Evolutionary conservation across 768 basidiomycete species (phyloP), one percentile per base, ranked within the genome.

Genomic region (Tricholomella constricta): DNA sequence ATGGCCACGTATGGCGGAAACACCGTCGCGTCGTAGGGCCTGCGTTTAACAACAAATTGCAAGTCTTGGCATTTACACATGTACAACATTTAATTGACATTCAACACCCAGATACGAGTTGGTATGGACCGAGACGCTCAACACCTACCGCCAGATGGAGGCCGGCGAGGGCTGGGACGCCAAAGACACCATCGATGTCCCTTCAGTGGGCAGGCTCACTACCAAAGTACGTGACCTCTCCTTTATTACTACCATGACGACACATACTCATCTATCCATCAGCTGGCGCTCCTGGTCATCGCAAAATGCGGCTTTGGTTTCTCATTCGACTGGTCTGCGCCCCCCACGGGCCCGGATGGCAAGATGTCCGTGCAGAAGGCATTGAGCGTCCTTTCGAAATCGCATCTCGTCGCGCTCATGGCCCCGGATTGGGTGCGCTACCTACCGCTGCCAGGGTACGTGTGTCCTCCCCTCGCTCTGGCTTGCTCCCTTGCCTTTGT

Each of bases 221-320:
- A 40, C 27, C 23, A 49, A 49, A 27, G 48, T 49, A 8, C 25
- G 22, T 26, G 20, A 14, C 17, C 22, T n/a, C 11, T 63, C 27
- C 19, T 36, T n/a, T n/a, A n/a, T n/a, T n/a, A n/a, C n/a, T 17
- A 19, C 23, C 29, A 10, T 29, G n/a, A 8, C 23, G 47, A 35
- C 27, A 15, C 7, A 26, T 10, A 27, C 8, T 43, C 15, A 4
- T 23, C 20, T 7, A 12, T 37, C 15, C 43, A 17, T 27, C 34
- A 78, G 77, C 52, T 76, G 35, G 72, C 77, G 4, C 69, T 79
- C 12, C 58, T 78, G 17, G 56, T 78, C 6, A 70, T 81, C 22
- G 72, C 70, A 9, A 70, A 62, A 47, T 79, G 78, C 52, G 78
- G 73, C 0, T 78, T 79, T 38, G 79, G 78, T 4, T 70, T 79